Base-by-base conservation (phyloP, 352 stramenopile genomes). In the Globisporangium emineosum region DNA sequence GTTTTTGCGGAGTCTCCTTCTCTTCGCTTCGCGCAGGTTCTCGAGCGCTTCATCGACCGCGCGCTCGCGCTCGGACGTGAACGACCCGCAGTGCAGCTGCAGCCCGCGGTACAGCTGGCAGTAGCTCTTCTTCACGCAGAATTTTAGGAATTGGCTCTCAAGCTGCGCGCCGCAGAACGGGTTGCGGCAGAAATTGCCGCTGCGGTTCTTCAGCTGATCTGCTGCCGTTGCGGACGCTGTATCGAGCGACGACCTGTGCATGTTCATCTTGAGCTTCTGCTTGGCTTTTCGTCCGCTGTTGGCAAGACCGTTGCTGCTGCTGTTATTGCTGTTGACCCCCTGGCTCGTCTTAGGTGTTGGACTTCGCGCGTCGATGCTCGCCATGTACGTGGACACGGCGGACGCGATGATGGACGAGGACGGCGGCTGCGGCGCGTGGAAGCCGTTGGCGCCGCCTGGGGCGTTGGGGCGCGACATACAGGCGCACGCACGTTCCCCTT, bases 41-140 rank as follows among this genome's bases (percentile, higher is more conserved):
- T 62, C 50, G 12, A 66, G 25, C 52, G 54, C 58, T 13, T 52
- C 23, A 29, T 67, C 66, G 27, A 69, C 43, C 21, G 37, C 43
- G 5, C 54, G 30, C 21, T 67, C 6, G 64, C 69, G 25, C 72
- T 76, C 10, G 70, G 68, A 43, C 55, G n/a, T 27, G 40, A 66
- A 66, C 53, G 66, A 78, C 9, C 60, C 64, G 57, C 79, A 89
- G 52, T 86, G 72, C n/a, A 89, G 64, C 58, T 75, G 57, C 29
- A 90, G 42, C 0, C 75, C 76, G 13, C 81, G 78, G 23, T 81
- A 84, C 29, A 75, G 65, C 63, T 91, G 82, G 45, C 82, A 91
- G 54, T 84, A 66, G 29, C 62, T 30, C 43, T 71, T 79, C 37
- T 76, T 65, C 29, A 81, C 75, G 60, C 82, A 91, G 62, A 73